Base-by-base conservation (phyloP, 352 stramenopile species). In the Phytophthora chlamydospora region DNA sequence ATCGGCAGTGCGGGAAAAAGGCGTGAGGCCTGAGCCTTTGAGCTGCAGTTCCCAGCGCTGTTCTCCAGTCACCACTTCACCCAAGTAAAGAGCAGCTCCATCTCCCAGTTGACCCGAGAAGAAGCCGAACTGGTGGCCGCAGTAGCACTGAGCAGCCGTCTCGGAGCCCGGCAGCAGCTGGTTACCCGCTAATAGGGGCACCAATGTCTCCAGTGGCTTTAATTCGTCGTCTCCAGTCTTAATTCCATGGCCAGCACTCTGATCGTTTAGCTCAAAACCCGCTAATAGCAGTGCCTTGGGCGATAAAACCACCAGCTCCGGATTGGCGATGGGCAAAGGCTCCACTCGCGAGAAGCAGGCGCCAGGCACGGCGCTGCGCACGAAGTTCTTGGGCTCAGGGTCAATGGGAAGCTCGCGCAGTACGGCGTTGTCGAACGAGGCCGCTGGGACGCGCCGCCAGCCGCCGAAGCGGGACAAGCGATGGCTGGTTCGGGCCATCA, bases 21-120 rank as follows among this genome's bases (percentile, higher is more conserved):
- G 96, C 2, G 97, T 99, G 49, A 86, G 87, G 0, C 97, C 97
- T 1, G 90, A 94, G 8, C 97, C 97, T 63, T 99, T 99, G 12
- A 99, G 76, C 71, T 99, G 97, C 44, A 99, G 71, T 75, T 99
- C 97, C 70, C 89, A 98, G 11, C 88, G 62, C 44, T 70, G 49
- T 7, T 70, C 48, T n/a, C 48, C 52, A 39, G 60, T 57, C 33
- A 90, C 75, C 31, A 96, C 76, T 69, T 97, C 90, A 21, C 90
- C 92, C 12, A 98, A 61, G 66, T 95, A 96, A 41, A 97, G 80
- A 6, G 92, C 91, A 2, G 88, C 89, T 35, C 92, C 92, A 58
- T 98, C 92, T 41, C 92, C 92, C 46, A 98, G 76, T 74, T 98
- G 91, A 1, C 90, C 90, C 4, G 90, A 96, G 50, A 97, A 98